Evolutionary conservation across 192 early-diverging fungal genomes (phyloP), one percentile per base, ranked within the genome.

Genomic region (Umbelopsis isabellina): DNA sequence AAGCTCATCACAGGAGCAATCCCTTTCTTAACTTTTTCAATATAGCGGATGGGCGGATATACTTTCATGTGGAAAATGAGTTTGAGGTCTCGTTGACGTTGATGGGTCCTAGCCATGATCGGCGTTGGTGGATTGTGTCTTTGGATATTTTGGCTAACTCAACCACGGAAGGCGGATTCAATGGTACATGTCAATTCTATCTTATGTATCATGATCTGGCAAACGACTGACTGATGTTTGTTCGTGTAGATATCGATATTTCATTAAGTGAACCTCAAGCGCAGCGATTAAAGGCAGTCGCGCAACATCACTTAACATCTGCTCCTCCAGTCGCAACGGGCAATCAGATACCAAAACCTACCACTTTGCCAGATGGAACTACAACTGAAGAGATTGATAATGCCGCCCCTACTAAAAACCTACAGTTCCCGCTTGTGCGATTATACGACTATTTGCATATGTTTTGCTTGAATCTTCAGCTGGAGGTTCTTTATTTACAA

Each of bases 371-470:
- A 41, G 41, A 52, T 16, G 53, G 47, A 15, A 47, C 53, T 15
- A 22, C 77, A 8, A 12, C 70, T 25, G 65, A 68, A 30, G 16
- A 45, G 20, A 37, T 46, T 16, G 53, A 27, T 15, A 11, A 48
- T 20, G 47, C 53, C 20, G 18, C 8, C n/a, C 44, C 46, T 21
- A 16, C 58, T 13, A 48, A 53, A 11, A 61, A 79, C 0, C 72
- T 75, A 8, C 82, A 84, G 35, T 84, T 88, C 13, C 89, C 90
- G 25, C 84, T 95, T 25, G 83, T 91, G 3, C 84, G 83, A 37
- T 76, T 95, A 37, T 93, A 93, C 67, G 89, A 92, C 69, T 91
- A 90, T 79, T 52, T 95, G 65, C 90, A 93, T 47, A 78, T 81
- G 37, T 84, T 91, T 21, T 84, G 88, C 46, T 78, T 90, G 16